phyloP scores from a whole-genome alignment of 2,329 filamentous ascomycete genomes.

The Trichoderma citrinoviride region DNA sequence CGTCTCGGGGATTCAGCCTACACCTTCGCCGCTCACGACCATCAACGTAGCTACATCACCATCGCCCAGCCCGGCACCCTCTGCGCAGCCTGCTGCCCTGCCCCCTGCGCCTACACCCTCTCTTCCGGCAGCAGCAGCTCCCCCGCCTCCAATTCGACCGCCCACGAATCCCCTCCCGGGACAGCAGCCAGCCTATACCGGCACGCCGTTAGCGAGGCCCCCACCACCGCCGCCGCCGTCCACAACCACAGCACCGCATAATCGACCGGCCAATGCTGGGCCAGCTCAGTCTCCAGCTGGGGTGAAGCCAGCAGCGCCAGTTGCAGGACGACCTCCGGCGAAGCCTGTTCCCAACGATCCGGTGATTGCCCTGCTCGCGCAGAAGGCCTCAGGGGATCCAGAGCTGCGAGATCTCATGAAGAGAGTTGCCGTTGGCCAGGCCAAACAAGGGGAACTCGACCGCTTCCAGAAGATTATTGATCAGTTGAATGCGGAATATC shows the following conservation, averaged over 20 bases:
- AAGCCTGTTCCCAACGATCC: conserved; percentile 56
- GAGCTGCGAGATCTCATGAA: conserved; percentile 78
- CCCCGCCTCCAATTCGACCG: conserved; percentile 26
- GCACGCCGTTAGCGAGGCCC: conserved; percentile 21
- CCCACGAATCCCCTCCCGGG: conserved; percentile 27
- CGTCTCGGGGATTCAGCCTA: conserved; percentile 18
- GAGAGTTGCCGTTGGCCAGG: conserved; percentile 72
- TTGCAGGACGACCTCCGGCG: conserved; percentile 16
- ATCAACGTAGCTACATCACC: conserved; percentile 19
- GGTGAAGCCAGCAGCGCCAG: conserved; percentile 27
- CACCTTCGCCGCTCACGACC: conserved; percentile 1
- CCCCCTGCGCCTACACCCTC: conserved; percentile 21
- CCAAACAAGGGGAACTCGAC: conserved; percentile 66
- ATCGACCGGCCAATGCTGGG: conserved; percentile 24
- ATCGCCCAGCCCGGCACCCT: neutral
- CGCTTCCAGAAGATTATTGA: conserved; percentile 80
- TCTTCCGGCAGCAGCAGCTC: conserved; percentile 25
- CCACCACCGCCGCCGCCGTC: conserved; percentile 31
- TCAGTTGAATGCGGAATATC: conserved; percentile 64
- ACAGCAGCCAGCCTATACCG: conserved; percentile 24
- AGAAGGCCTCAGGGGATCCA: conserved; percentile 69
- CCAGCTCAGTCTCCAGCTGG: conserved; percentile 21
- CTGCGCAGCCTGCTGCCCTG: conserved; percentile 4
- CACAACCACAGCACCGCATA: conserved; percentile 25
- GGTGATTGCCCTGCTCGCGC: conserved; percentile 76